phyloP scores from a whole-genome alignment of 2,329 filamentous ascomycete genomes.

The Pseudogymnoascus sp. region DNA sequence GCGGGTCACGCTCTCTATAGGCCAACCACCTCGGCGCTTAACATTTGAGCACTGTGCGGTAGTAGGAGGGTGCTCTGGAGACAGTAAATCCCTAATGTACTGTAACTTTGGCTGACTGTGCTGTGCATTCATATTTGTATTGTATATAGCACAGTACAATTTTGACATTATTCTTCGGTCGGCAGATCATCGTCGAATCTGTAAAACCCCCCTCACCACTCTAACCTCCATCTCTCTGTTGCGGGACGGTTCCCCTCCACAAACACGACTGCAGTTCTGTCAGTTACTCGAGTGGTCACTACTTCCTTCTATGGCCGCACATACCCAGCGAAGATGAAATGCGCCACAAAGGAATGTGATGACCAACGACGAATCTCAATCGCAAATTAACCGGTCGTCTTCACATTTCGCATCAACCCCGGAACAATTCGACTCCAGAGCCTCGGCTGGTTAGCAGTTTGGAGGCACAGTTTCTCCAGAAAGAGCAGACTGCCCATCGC shows the following conservation, averaged over 20 bases:
- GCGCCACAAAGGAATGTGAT: slow-evolving; percentile 3
- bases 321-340: slow-evolving; percentile 8
- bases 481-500: background rate
- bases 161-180: slow-evolving; percentile 1
- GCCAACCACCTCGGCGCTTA: background rate
- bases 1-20: background rate
- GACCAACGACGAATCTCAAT: slow-evolving; percentile 7
- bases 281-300: background rate
- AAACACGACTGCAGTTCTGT: background rate
- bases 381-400: slow-evolving; percentile 3
- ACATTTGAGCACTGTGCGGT: background rate
- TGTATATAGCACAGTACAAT: background rate
- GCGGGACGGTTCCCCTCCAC: background rate
- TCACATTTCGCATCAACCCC: background rate
- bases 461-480: background rate
- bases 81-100: background rate
- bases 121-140: background rate
- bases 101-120: background rate
- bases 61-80: background rate
- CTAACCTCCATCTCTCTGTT: background rate
- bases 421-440: background rate
- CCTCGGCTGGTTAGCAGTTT: background rate
- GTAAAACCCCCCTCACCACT: slow-evolving; percentile 1
- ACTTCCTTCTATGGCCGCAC: background rate
- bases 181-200: slow-evolving; percentile 3